Conservation (phyloP, 192 early-diverging fungal species). For the Rhizophagus clarus region DNA sequence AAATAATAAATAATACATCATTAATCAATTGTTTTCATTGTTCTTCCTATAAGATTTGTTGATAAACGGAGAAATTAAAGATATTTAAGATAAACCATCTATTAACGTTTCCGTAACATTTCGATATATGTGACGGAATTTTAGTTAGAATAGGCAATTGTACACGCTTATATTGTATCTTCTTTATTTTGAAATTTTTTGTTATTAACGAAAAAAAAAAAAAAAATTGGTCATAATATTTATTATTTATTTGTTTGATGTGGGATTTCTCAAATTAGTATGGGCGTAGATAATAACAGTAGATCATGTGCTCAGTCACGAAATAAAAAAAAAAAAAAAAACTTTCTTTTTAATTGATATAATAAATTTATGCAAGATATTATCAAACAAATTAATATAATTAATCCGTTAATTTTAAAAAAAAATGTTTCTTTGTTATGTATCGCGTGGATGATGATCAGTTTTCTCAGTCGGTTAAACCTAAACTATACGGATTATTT, state of each 20-base stretch:
- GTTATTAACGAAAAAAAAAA: no score
- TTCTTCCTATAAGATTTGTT: no score
- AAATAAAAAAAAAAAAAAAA: background rate
- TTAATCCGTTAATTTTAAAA: background rate
- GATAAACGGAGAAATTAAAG: no score
- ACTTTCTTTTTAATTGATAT: background rate
- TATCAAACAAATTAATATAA: background rate
- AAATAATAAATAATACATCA: background rate
- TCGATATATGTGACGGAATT: no score
- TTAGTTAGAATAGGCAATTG: no score
- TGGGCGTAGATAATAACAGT: background rate
- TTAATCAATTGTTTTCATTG: no score
- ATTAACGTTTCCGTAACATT: no score
- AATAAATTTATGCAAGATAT: background rate
- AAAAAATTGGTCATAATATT: no score
- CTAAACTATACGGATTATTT: background rate
- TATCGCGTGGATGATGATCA: background rate
- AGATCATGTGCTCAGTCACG: background rate
- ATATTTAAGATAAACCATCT: no score
- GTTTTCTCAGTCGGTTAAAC: background rate
- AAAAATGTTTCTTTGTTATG: background rate
- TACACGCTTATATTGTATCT: no score
- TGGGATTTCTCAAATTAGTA: background rate
- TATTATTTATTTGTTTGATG: background rate
- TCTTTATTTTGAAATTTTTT: no score